Evolutionary conservation across 768 basidiomycete genomes (phyloP), one percentile per base, ranked within the genome.

Genomic region (Trametes cubensis): DNA sequence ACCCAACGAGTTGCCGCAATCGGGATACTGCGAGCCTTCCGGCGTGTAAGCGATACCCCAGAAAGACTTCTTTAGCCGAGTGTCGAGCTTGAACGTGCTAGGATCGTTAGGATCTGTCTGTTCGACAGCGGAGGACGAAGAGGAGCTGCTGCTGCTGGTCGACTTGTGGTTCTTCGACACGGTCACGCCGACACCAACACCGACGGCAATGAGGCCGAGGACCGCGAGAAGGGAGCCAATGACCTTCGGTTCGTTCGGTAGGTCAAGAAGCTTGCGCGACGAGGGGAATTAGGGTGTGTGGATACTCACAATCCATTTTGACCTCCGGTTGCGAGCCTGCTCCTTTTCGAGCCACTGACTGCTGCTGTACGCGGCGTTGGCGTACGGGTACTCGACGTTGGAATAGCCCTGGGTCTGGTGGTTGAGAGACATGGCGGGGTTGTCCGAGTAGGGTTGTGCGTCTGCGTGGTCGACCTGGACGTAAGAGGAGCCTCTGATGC

Each of bases 21-120:
- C 70, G 0, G 92, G 92, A 23, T 87, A 72, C 66, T 87, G 85
- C n/a, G 87, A 85, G 42, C 86, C 86, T 20, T 77, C 76, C 10
- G 94, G 94, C 0, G 92, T 94, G 73, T 96, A 96, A 0, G 94
- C 94, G 23, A 96, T 70, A 5, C 90, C 94, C 72, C 88, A 96
- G 76, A 97, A 92, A 0, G 85, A 81, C 65, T 90, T 84, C 63
- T 87, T 81, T 52, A 96, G 75, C 30, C 80, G 80, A 2, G 83
- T 54, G 72, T 95, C 83, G 75, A 87, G 89, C 20, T 75, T 73
- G 74, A 95, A 97, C 18, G 81, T 80, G 73, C 86, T 92, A 4
- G 94, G 92, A 73, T 95, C 90, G 66, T 80, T 84, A 10, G 83
- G 76, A 68, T 83, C 73, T 3, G 78, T 77, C 70, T 78, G 72